phyloP scores from a whole-genome alignment of 495 filamentous ascomycete genomes.

The Trichoderma erinaceum region DNA sequence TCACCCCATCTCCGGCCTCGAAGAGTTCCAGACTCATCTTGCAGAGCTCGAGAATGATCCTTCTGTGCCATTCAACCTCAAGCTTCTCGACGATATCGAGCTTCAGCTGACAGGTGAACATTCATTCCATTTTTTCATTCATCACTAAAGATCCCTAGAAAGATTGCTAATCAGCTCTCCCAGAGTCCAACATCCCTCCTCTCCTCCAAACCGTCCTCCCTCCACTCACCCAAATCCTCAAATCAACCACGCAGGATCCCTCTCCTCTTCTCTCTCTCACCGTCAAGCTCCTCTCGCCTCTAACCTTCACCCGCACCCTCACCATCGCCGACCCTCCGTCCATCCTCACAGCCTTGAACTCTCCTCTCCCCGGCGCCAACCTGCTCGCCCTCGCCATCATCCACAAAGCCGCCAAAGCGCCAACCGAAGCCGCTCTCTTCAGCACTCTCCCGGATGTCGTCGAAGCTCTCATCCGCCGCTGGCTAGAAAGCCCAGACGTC shows the following conservation, averaged over 20 bases:
- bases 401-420: constrained; percentile 57
- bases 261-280: constrained; percentile 43
- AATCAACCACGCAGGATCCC: constrained; percentile 46
- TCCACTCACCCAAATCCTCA: constrained; percentile 29
- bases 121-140: neutral
- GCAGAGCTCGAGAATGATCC: constrained; percentile 39
- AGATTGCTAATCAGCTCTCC: constrained; percentile 4
- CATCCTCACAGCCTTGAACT: constrained; percentile 49
- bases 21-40: constrained; percentile 45
- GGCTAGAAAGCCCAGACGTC: constrained; percentile 64
- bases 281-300: constrained; percentile 47
- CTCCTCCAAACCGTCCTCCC: constrained; percentile 31
- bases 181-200: constrained; percentile 41
- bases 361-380: constrained; percentile 60
- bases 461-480: constrained; percentile 55
- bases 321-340: constrained; percentile 48
- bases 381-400: constrained; percentile 63
- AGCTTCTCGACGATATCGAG: constrained; percentile 49
- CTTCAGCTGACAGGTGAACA: constrained; percentile 47
- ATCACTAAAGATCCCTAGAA: neutral
- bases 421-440: constrained; percentile 61
- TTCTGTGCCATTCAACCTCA: constrained; percentile 31
- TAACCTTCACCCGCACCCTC: constrained; percentile 45
- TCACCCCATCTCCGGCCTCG: constrained; percentile 37
- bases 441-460: constrained; percentile 59